Evolutionary conservation across 106 monocot species (phyloP).

Genomic region (Acanthochlamys bracteata): DNA sequence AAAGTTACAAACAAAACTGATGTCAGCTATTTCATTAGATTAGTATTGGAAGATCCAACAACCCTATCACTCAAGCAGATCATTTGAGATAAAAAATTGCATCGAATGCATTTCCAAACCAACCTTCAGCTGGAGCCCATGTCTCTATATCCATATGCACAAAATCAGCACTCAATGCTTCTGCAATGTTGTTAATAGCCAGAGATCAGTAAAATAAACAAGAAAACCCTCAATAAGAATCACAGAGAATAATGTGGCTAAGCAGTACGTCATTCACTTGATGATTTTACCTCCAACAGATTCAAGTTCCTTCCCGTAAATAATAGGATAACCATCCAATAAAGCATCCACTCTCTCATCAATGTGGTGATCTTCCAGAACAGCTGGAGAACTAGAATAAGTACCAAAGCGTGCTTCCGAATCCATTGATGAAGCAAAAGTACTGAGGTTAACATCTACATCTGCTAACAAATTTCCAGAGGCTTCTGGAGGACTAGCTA

Average conservation of each 20-base stretch:
- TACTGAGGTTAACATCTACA: conserved; percentile 31
- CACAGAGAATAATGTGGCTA: background rate
- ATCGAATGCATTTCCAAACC: too few species aligned
- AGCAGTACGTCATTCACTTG: background rate
- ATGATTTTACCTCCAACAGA: conserved; percentile 59
- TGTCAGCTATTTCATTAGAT: too few species aligned
- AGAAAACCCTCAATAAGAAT: background rate
- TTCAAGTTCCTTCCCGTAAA: conserved; percentile 72
- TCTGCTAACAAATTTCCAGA: conserved; percentile 59
- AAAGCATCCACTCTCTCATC: conserved; percentile 73
- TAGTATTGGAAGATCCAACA: too few species aligned
- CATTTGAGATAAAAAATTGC: too few species aligned
- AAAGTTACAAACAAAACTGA: too few species aligned
- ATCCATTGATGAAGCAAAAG: conserved; percentile 13
- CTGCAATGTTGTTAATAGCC: conserved; percentile 34
- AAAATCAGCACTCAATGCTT: conserved; percentile 56
- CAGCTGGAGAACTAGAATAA: conserved; percentile 14
- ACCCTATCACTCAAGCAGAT: too few species aligned
- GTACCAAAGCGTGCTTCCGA: conserved; percentile 12
- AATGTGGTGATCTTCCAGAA: conserved; percentile 38
- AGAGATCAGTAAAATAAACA: conserved; percentile 1
- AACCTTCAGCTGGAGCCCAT: conserved; percentile 81
- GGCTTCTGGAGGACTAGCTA: conserved; percentile 72
- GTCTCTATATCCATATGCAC: conserved; percentile 63
- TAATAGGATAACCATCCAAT: conserved; percentile 56